These are phyloP conservation scores for Populus trichocarpa DNA, from an alignment of 441 rosid species.

Conservation along the genomic window DNA sequence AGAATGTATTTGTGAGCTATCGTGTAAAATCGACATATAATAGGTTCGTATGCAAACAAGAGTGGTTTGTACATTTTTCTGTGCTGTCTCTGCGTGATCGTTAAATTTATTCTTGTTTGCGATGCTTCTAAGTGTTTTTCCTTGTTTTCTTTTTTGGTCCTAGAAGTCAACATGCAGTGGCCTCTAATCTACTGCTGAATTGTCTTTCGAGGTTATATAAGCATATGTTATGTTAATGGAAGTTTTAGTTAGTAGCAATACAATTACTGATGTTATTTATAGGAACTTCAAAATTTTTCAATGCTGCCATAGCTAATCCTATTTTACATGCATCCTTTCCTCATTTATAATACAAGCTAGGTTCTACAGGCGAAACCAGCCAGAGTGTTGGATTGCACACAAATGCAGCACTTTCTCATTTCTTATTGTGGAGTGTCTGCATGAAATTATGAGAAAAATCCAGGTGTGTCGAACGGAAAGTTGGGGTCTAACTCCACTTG, in stretches of 20 bases:
- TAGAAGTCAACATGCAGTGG: neutral
- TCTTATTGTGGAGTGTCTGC: slow-evolving; percentile 13
- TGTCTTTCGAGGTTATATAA: neutral
- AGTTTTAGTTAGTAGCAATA: neutral
- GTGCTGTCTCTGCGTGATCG: neutral
- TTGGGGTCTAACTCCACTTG: slow-evolving; percentile 48
- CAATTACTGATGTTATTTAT: neutral
- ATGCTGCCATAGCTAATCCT: neutral
- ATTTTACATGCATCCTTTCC: slow-evolving; percentile 3
- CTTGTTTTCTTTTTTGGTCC: too few relatives aligned
- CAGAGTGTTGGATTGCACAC: slow-evolving; percentile 3
- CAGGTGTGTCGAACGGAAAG: slow-evolving; percentile 48
- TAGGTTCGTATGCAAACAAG: neutral
- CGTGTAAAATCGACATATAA: neutral
- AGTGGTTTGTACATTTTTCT: neutral
- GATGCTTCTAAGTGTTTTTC: neutral
- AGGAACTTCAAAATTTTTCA: slow-evolving; percentile 7
- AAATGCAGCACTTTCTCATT: slow-evolving; percentile 4
- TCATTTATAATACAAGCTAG: slow-evolving; percentile 18
- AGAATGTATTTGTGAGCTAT: neutral
- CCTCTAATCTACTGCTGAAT: neutral
- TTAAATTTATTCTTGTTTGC: neutral
- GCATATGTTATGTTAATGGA: neutral
- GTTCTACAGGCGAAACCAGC: slow-evolving; percentile 6
- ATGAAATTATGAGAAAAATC: slow-evolving; percentile 33